Conservation (phyloP, 2,329 filamentous ascomycete genomes). For the Thielaviopsis euricoi region DNA sequence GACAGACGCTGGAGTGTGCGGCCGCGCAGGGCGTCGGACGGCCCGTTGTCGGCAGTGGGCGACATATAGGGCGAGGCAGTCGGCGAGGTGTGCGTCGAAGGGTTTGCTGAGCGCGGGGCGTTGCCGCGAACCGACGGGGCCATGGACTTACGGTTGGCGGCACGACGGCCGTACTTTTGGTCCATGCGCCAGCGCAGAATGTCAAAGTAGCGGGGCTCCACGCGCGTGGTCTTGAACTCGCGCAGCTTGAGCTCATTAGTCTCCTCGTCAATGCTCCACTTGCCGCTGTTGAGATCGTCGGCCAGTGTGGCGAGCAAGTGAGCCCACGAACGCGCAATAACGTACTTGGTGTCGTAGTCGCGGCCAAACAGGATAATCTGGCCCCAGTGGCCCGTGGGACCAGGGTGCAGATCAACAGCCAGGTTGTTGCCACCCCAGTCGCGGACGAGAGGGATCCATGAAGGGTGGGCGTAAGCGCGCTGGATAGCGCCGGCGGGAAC, state of each 20-base stretch:
- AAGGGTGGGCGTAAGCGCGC: conserved; percentile 82
- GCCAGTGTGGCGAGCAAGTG: conserved; percentile 73
- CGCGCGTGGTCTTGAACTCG: conserved; percentile 75
- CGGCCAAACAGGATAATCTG: conserved; percentile 93
- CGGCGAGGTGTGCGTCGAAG: conserved; percentile 12
- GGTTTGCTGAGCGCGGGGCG: conserved; percentile 22
- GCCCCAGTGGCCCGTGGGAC: conserved; percentile 80
- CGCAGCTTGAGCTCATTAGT: conserved; percentile 78
- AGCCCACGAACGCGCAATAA: conserved; percentile 82
- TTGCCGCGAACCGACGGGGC: conserved; percentile 20
- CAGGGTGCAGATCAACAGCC: conserved; percentile 81
- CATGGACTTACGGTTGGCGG: conserved; percentile 36
- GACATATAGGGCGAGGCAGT: conserved; percentile 47
- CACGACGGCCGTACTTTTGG: conserved; percentile 71
- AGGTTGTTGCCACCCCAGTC: conserved; percentile 99
- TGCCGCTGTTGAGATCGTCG: conserved; percentile 78
- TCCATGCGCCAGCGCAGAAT: conserved; percentile 91
- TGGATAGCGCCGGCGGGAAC: conserved; percentile 77
- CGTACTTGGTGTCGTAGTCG: conserved; percentile 97
- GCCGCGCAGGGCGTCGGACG: conserved; percentile 44
- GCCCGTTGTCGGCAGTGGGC: conserved; percentile 34
- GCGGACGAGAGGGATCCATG: conserved; percentile 88
- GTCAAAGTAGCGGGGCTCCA: conserved; percentile 86
- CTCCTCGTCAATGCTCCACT: conserved; percentile 88
- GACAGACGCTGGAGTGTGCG: conserved; percentile 51